These are phyloP conservation scores for Pulicaria dysenterica DNA, from an alignment of 129 eudicot species.

Conservation along the genomic window DNA sequence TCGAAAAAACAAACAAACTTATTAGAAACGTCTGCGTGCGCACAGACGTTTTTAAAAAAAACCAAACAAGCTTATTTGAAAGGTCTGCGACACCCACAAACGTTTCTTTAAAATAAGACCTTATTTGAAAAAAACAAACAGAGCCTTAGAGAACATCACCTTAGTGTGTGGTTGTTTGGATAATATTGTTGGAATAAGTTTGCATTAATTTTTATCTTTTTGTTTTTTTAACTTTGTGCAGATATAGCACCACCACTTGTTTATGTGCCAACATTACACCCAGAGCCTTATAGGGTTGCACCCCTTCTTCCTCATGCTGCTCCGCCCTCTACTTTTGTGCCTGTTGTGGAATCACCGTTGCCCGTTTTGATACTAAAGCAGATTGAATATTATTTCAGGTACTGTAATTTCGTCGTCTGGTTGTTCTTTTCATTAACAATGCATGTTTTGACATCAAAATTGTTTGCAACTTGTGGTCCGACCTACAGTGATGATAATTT, in stretches of 20 bases:
- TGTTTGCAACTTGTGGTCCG: neutral
- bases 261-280: slow-evolving; percentile 52
- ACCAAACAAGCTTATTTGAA: no score
- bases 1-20: no score
- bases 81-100: no score
- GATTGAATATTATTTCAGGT: slow-evolving; percentile 85
- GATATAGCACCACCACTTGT: slow-evolving; percentile 51
- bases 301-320: slow-evolving; percentile 43
- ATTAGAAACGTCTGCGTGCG: no score
- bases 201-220: slow-evolving; percentile 4
- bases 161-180: neutral
- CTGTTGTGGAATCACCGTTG: slow-evolving; percentile 41
- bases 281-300: slow-evolving; percentile 44
- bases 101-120: no score
- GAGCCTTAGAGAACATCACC: no score
- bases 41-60: no score
- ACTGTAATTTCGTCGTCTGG: neutral
- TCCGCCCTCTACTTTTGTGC: slow-evolving; percentile 24
- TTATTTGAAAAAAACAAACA: no score
- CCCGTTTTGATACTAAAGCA: slow-evolving; percentile 48
- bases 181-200: neutral
- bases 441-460: neutral
- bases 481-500: slow-evolving; percentile 65
- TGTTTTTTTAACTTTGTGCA: slow-evolving; percentile 16
- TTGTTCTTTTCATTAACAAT: neutral